These are phyloP conservation scores for Cyamopsis tetragonoloba DNA, from an alignment of 306 rosid genomes.

Conservation along the genomic window DNA sequence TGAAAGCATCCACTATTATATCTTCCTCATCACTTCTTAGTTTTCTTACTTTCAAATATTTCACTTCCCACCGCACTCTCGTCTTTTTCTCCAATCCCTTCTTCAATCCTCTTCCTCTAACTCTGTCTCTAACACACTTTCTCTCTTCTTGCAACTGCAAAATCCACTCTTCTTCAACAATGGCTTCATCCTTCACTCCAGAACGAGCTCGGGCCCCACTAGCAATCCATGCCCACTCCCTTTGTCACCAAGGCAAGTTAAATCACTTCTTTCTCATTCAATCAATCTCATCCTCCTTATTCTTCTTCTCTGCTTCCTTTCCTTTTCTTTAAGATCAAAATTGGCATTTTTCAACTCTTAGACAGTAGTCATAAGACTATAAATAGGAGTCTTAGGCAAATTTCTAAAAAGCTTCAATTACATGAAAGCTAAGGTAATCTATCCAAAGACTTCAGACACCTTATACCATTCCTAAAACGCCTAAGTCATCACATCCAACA, in stretches of 20 bases:
- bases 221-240: constrained; percentile 62
- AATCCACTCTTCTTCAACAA: constrained; percentile 35
- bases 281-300: neutral
- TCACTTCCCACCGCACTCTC: constrained; percentile 26
- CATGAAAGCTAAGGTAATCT: too few relatives aligned
- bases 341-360: constrained; percentile 78
- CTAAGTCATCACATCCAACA: too few relatives aligned
- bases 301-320: too few relatives aligned
- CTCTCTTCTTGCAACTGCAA: constrained; percentile 13
- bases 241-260: constrained; percentile 58
- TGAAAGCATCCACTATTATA: constrained; percentile 55
- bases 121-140: neutral
- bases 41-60: constrained; percentile 41
- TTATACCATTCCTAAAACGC: too few relatives aligned
- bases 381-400: too few relatives aligned
- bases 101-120: neutral
- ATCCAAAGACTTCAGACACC: too few relatives aligned
- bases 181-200: constrained; percentile 60
- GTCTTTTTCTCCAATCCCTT: neutral
- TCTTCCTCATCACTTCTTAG: constrained; percentile 35
- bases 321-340: constrained; percentile 52
- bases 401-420: too few relatives aligned
- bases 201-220: constrained; percentile 75
- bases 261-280: neutral
- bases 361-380: too few relatives aligned